phyloP scores from a whole-genome alignment of 163 green algal genomes.

The Scenedesmus sp. region DNA sequence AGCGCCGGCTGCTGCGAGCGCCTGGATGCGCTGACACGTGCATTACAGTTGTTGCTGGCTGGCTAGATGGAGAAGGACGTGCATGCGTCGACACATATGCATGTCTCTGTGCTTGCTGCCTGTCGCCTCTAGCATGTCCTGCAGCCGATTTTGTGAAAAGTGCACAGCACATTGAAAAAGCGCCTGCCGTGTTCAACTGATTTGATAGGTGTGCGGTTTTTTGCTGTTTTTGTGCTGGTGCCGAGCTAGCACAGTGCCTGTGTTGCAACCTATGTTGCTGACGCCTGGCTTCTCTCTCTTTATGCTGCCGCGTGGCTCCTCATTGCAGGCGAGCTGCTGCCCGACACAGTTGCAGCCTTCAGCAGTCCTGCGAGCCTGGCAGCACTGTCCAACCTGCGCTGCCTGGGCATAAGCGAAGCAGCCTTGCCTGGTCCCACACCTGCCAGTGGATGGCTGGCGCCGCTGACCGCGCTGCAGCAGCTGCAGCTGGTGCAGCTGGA shows the following conservation, averaged over 20 bases:
- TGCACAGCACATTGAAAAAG: too few species aligned
- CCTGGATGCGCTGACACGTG: neutral
- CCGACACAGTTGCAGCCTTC: slow-evolving; percentile 36
- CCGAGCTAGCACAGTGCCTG: neutral
- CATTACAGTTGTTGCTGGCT: neutral
- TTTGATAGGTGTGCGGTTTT: too few species aligned
- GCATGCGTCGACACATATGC: too few species aligned
- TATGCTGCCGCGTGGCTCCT: neutral
- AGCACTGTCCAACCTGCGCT: neutral
- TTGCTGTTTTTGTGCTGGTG: neutral
- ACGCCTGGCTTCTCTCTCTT: neutral
- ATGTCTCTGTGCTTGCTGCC: too few species aligned
- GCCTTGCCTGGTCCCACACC: slow-evolving; percentile 6
- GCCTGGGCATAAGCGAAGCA: slow-evolving; percentile 28
- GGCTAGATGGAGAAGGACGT: neutral
- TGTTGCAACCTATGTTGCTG: neutral
- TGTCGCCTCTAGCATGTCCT: too few species aligned
- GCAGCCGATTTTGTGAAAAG: too few species aligned
- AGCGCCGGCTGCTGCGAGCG: neutral
- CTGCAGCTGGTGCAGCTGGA: slow-evolving; percentile 40
- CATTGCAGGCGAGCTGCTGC: slow-evolving; percentile 34
- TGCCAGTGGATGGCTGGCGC: slow-evolving; percentile 6
- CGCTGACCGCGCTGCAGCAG: neutral
- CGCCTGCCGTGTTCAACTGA: too few species aligned
- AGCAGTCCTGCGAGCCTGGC: slow-evolving; percentile 28